Conservation (phyloP, 2,329 filamentous ascomycete species). For the Alternaria sp. region DNA sequence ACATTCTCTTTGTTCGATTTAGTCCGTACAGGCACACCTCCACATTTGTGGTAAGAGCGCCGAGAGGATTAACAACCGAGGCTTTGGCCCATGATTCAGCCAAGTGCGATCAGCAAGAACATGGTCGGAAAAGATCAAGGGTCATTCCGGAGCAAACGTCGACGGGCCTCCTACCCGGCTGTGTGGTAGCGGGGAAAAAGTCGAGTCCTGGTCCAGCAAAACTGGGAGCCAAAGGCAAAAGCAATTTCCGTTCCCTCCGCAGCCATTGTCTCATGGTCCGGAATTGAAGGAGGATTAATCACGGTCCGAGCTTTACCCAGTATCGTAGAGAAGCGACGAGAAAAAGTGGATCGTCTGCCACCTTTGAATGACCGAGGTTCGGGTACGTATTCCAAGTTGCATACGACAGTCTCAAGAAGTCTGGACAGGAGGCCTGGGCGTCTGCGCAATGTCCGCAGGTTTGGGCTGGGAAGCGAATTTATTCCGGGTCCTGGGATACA, state of each 20-base stretch:
- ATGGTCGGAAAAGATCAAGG: slow-evolving; percentile 18
- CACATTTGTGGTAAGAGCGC: slow-evolving; percentile 6
- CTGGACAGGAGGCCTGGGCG: slow-evolving; percentile 1
- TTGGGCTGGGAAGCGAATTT: background rate
- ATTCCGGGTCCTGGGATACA: slow-evolving; percentile 14
- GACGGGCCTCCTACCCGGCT: slow-evolving; percentile 30
- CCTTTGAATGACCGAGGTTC: slow-evolving; percentile 7
- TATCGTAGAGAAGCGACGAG: background rate
- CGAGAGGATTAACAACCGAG: slow-evolving; percentile 8
- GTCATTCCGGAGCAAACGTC: slow-evolving; percentile 21
- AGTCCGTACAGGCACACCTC: slow-evolving; percentile 17
- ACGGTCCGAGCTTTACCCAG: background rate
- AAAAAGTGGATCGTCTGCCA: slow-evolving; percentile 4
- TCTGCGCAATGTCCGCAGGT: slow-evolving; percentile 9
- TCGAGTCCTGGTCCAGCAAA: background rate
- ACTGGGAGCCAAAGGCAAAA: slow-evolving; percentile 4
- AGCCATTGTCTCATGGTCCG: slow-evolving; percentile 9
- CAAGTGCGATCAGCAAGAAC: slow-evolving; percentile 16
- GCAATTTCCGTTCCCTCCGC: slow-evolving; percentile 14
- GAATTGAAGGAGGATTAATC: slow-evolving; percentile 5
- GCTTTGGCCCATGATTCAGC: slow-evolving; percentile 10
- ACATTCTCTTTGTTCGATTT: slow-evolving; percentile 7
- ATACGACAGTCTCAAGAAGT: slow-evolving; percentile 5
- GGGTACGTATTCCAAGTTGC: background rate
- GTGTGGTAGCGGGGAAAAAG: slow-evolving; percentile 27